Percentiles rank a stretch among this genome's conserved stretches.
Evolutionary conservation across 2,329 filamentous ascomycete species (phyloP).

Genomic region (Ascosphaera pollenicola): DNA sequence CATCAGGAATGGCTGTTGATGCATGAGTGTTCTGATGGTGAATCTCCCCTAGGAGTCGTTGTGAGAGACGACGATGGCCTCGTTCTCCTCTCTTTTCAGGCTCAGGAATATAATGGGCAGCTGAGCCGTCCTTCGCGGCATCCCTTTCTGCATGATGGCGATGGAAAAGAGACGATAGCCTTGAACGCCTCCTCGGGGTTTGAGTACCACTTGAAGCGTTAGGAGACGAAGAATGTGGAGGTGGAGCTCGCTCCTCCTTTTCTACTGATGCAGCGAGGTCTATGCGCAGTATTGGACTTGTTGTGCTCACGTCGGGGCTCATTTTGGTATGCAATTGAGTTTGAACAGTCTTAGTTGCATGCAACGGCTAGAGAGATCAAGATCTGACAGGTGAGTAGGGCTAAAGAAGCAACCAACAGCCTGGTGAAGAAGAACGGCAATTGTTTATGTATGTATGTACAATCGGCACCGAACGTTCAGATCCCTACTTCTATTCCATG

Average conservation of each 20-base stretch:
- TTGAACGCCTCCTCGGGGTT: neutral
- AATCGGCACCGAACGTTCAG: too few species aligned
- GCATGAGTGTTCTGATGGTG: neutral
- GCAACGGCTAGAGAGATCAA: too few species aligned
- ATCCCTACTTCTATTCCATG: neutral
- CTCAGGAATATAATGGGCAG: neutral
- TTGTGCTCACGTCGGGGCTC: neutral
- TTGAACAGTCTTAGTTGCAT: too few species aligned
- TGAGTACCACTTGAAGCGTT: too few species aligned
- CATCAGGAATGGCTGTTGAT: neutral
- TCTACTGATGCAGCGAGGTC: neutral
- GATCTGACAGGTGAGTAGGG: too few species aligned
- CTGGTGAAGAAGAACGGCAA: neutral
- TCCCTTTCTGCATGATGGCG: neutral
- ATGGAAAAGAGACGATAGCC: neutral
- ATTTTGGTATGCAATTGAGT: neutral
- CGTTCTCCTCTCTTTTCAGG: neutral
- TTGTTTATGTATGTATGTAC: neutral
- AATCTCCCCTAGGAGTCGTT: neutral
- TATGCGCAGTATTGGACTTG: neutral
- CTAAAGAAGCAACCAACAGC: too few species aligned
- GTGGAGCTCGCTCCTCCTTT: neutral
- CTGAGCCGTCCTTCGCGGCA: neutral
- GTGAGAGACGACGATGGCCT: neutral
- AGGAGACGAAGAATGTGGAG: conserved; percentile 1